These are phyloP conservation scores for Pinus tabuliformis DNA, from an alignment of 75 land plant genomes.

Conservation along the genomic window DNA sequence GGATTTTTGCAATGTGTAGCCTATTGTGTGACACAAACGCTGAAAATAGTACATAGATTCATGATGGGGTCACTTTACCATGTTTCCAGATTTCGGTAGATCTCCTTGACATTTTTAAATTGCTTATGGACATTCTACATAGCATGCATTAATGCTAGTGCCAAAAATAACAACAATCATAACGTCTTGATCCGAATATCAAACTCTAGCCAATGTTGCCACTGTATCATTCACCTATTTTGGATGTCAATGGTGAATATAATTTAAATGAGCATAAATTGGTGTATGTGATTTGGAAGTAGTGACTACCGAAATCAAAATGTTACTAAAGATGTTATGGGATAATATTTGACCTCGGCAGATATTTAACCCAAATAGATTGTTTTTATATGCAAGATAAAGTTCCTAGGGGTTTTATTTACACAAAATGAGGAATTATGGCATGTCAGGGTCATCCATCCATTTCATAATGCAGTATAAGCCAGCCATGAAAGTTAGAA, in stretches of 20 bases:
- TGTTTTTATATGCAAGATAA: neutral
- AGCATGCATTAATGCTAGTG: conserved; percentile 84
- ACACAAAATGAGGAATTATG: too few relatives aligned
- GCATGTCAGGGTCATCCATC: too few relatives aligned
- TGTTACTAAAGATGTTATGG: neutral
- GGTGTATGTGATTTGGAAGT: neutral
- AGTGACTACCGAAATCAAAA: neutral
- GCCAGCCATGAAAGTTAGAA: too few relatives aligned
- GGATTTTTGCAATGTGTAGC: neutral
- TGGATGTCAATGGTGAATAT: neutral
- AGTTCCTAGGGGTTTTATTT: too few relatives aligned
- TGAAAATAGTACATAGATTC: neutral
- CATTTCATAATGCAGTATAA: too few relatives aligned
- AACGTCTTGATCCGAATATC: conserved; percentile 54
- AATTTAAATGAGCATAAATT: neutral
- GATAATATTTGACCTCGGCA: neutral
- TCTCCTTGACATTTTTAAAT: conserved; percentile 44
- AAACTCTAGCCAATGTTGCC: conserved; percentile 78
- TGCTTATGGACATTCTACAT: conserved; percentile 55
- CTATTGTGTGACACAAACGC: neutral
- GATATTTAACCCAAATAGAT: too few relatives aligned
- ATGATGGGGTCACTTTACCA: conserved; percentile 39
- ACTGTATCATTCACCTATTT: conserved; percentile 74
- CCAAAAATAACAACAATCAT: conserved; percentile 77
- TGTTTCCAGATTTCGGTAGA: conserved; percentile 48